Evolutionary conservation across 768 basidiomycete genomes (phyloP).

Genomic region (Hemileccinum impolitum): DNA sequence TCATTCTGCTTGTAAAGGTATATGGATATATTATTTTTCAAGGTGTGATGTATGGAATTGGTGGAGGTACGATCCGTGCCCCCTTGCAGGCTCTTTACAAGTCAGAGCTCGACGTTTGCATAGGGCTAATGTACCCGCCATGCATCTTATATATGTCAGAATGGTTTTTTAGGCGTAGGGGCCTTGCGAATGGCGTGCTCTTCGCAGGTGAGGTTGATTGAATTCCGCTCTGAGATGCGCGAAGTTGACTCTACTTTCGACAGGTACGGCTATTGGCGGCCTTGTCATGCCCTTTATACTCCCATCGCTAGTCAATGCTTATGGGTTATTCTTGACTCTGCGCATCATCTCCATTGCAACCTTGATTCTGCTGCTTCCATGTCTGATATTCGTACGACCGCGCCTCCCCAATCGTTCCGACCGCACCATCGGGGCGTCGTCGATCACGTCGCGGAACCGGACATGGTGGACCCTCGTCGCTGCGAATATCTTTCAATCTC

Average conservation of each 20-base stretch:
- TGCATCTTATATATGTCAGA: background rate
- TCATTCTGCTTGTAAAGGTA: background rate
- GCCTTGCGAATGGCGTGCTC: background rate
- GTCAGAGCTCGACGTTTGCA: background rate
- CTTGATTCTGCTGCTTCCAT: background rate
- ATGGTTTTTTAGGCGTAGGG: background rate
- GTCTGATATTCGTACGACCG: background rate
- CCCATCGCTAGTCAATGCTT: background rate
- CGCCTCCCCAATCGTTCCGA: background rate
- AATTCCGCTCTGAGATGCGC: background rate
- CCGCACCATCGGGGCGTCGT: background rate
- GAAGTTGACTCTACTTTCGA: no score
- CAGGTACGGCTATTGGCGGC: background rate
- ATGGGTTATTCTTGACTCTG: background rate
- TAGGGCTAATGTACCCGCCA: background rate
- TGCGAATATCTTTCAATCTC: background rate
- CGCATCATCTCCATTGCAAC: background rate
- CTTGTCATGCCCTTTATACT: background rate
- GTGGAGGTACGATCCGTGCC: background rate
- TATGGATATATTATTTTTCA: constrained; percentile 1
- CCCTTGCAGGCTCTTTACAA: background rate
- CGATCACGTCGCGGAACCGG: background rate
- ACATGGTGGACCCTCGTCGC: background rate
- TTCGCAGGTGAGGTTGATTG: background rate
- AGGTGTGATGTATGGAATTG: constrained; percentile 2